Base-by-base conservation (phyloP, 1,284 basidiomycete species). In the Trichosporon asahii region DNA sequence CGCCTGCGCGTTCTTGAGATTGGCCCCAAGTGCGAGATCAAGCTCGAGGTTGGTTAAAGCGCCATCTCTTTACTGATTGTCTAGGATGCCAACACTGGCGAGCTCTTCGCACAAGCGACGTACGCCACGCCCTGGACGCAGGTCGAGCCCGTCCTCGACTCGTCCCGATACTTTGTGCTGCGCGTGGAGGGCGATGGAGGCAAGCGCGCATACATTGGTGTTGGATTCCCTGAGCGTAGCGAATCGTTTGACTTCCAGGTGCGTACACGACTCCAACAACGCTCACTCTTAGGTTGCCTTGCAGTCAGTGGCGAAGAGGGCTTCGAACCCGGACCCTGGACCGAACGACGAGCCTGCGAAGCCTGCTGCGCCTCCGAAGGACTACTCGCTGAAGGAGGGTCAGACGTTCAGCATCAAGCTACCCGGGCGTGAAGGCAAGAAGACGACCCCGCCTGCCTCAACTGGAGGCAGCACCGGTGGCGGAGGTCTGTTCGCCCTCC, bases 71-170 rank as follows among this genome's bases (percentile, higher is more conserved):
- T 3, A 7, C n/a, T 68, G 71, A 65, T 66, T 40, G 27, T 2
- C 9, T 71, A 82, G 82, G 81, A 82, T 69, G 65, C 77, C 4
- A 76, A 61, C n/a, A 74, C 80, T 27, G 83, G 83, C 44, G 84
- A 85, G 68, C 77, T 95, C 64, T 99, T 99, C 83, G 97, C 96
- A 31, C 90, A 90, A 75, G 90, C 93, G 11, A 89, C 90, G n/a
- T 99, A 98, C 80, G 90, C 93, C 77, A 87, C 90, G 11, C 85
- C 88, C 37, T 81, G 79, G 76, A 91, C 93, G 6, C 90, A 89
- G 31, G 94, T 98, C 21, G 97, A 99, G 78, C 92, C 95, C 7
- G 95, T 98, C 6, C 87, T 99, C 29, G 96, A 99, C 83, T 96
- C 93, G 0, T 95, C 93, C 9, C 89, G 96, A 64, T 99, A 98